Percentiles rank a stretch among this genome's conserved stretches.
These are phyloP conservation scores for Exophiala calicioides DNA, from an alignment of 2,329 filamentous ascomycete species.

Conservation along the genomic window DNA sequence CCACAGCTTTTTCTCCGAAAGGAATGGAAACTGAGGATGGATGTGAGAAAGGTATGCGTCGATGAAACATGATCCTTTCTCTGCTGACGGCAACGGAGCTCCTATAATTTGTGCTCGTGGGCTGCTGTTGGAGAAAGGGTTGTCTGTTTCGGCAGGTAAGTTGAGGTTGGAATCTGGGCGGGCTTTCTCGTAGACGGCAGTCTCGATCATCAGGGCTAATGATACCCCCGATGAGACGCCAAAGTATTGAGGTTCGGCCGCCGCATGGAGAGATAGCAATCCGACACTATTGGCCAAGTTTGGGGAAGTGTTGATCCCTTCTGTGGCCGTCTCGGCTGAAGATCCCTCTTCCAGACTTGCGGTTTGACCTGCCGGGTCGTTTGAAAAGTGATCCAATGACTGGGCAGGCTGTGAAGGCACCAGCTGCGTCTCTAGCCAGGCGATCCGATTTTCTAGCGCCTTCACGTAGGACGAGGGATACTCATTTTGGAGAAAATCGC, in stretches of 20 bases:
- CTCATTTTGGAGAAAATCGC: conserved; percentile 12
- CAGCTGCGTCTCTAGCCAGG: conserved; percentile 12
- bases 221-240: conserved; percentile 13
- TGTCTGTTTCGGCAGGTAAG: conserved; percentile 8
- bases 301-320: no score
- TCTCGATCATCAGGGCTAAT: conserved; percentile 12
- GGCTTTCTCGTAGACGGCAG: conserved; percentile 9
- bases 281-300: conserved; percentile 13
- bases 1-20: conserved; percentile 7
- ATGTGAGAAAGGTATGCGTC: conserved; percentile 11
- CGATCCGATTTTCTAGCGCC: conserved; percentile 8
- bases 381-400: not conserved
- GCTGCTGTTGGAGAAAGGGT: conserved; percentile 9
- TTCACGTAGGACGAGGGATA: conserved; percentile 20
- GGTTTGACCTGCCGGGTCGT: not conserved
- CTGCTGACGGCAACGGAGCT: conserved; percentile 1
- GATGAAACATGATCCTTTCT: conserved; percentile 4
- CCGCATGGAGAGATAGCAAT: conserved; percentile 12
- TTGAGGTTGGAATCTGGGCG: conserved; percentile 1
- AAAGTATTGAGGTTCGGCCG: conserved; percentile 19
- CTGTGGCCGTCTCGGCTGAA: not conserved
- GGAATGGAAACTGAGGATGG: conserved; percentile 17
- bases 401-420: not conserved
- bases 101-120: not conserved
- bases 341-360: not conserved